These are phyloP conservation scores for Quercus mongolica DNA, from an alignment of 306 rosid genomes.

Conservation along the genomic window DNA sequence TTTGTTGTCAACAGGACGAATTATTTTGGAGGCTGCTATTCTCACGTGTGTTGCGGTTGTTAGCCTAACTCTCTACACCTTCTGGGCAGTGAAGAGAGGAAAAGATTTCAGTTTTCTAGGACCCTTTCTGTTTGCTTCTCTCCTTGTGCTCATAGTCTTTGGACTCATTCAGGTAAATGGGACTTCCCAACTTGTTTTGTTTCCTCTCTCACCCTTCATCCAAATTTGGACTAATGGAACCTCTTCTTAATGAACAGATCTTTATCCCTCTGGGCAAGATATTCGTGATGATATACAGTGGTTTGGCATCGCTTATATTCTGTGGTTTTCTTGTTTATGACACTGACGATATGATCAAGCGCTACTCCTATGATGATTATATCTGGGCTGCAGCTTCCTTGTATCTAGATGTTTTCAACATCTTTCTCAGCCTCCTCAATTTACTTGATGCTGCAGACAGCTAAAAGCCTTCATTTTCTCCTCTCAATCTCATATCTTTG, in stretches of 20 bases:
- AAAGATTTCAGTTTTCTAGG: slow-evolving; percentile 30
- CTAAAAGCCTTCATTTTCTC: neutral
- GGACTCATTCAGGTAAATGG: slow-evolving; percentile 27
- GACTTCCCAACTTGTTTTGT: neutral
- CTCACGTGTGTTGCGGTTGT: slow-evolving; percentile 26
- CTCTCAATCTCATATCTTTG: neutral
- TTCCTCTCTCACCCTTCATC: neutral
- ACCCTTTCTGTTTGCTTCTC: slow-evolving; percentile 36
- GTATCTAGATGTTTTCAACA: slow-evolving; percentile 23
- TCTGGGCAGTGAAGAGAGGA: slow-evolving; percentile 38
- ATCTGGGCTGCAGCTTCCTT: slow-evolving; percentile 25
- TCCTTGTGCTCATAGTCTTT: slow-evolving; percentile 17
- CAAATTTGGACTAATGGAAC: neutral
- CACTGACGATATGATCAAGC: slow-evolving; percentile 32
- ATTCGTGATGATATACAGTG: slow-evolving; percentile 16
- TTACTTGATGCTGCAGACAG: neutral
- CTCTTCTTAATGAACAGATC: slow-evolving; percentile 4
- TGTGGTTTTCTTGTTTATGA: slow-evolving; percentile 27
- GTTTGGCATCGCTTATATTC: slow-evolving; percentile 5
- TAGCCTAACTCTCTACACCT: slow-evolving; percentile 33
- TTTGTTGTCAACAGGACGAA: slow-evolving; percentile 19
- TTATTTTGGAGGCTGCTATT: slow-evolving; percentile 21
- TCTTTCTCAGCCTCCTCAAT: slow-evolving; percentile 18
- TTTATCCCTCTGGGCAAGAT: slow-evolving; percentile 22
- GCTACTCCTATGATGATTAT: slow-evolving; percentile 28